Percentiles rank a stretch among this genome's conserved stretches.
phyloP scores from a whole-genome alignment of 305 asterid species.

The Fraxinus nigra region DNA sequence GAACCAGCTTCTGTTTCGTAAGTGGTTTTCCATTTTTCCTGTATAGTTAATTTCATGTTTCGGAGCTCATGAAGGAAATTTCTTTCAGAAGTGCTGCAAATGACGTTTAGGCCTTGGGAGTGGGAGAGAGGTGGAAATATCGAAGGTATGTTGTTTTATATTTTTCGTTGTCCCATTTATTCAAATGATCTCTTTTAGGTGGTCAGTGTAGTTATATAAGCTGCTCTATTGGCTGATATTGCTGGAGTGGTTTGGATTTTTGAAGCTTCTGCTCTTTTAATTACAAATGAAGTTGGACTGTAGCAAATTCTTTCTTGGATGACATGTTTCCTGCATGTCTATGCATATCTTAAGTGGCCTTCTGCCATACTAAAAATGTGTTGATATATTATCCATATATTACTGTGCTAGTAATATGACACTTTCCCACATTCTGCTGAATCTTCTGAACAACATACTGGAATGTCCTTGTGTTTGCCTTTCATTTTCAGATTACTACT shows the following conservation, averaged over 20 bases:
- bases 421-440: neutral
- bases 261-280: constrained; percentile 8
- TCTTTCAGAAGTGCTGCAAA: constrained; percentile 72
- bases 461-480: neutral
- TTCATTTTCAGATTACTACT: neutral
- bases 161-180: constrained; percentile 8
- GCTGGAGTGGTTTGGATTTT: constrained; percentile 14
- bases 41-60: constrained; percentile 15
- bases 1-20: neutral
- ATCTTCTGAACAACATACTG: constrained; percentile 8
- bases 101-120: constrained; percentile 53
- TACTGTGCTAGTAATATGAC: neutral
- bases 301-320: constrained; percentile 8
- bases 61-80: constrained; percentile 17
- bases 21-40: neutral
- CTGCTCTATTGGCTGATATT: constrained; percentile 10
- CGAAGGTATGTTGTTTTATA: constrained; percentile 51
- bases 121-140: constrained; percentile 56
- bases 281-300: constrained; percentile 6
- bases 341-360: constrained; percentile 1
- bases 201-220: constrained; percentile 10
- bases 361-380: neutral
- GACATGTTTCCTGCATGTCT: neutral
- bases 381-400: neutral
- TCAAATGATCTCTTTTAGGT: neutral